Base-by-base conservation (phyloP, 176 grass and related monocot species). In the Luzula sylvatica region DNA sequence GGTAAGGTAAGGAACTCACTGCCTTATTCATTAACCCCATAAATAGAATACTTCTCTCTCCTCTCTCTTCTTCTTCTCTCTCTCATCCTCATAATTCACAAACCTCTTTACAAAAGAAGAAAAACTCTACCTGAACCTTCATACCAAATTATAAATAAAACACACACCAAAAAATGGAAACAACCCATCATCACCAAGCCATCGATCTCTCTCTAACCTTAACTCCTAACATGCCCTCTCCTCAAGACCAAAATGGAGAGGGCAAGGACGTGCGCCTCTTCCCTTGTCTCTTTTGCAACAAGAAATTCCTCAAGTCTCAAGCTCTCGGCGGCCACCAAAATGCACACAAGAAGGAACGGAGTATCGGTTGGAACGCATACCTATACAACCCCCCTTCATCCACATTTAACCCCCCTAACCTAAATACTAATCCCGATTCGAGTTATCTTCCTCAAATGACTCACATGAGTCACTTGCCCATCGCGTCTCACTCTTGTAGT, bases 201-300 rank as follows among this genome's bases (percentile, higher is more conserved):
- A 11, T 71, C 21, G 46, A 82, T 49, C 87, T 94, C 53, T 79
- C 82, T 21, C 78, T 87, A 35, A 76, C 82, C 46, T 50, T 94
- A 41, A 79, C 82, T 5, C 65, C 74, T 29, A 52, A 75, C 3
- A 25, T 46, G 9, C 71, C 8, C 2, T 58, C 56, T 9, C 50
- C 65, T 26, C 58, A 61, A 59, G 26, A 41, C 23, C 56, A 71
- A 58, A 79, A 77, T 65, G 26, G 35, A 23, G 61, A 71, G 50
- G 86, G 73, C 35, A 82, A 75, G 72, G 87, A 94, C 56, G 87
- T 94, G 57, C 73, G 82, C 13, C 87, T 94, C 46, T 94, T 94
- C 82, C 74, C 82, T 2, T 94, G 87, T 67, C 82, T 94, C 52
- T 94, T 94, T 68, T 94, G 87, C 74, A 94, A 94, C 82, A 94